Evolutionary conservation across 495 filamentous ascomycete genomes (phyloP).

Genomic region (Parachaetomium inaequale): DNA sequence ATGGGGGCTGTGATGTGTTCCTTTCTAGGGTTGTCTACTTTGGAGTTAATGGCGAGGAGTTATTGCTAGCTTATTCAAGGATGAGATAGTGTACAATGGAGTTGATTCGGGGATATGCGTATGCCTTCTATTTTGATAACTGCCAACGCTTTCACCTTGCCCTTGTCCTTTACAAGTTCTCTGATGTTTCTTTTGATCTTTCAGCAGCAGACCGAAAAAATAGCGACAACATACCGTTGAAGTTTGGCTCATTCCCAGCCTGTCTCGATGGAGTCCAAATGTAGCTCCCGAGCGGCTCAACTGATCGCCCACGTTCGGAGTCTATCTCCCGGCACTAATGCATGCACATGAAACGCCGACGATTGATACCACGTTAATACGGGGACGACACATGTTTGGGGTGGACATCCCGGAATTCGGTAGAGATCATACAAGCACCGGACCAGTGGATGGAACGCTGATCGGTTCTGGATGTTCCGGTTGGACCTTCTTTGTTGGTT

Average conservation of each 20-base stretch:
- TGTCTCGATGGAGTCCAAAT: not conserved
- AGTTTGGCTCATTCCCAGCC: not conserved
- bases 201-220: too few relatives aligned
- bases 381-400: not conserved
- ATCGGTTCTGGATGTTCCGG: not conserved
- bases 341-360: not conserved
- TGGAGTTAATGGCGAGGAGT: conserved; percentile 3
- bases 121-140: not conserved
- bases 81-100: not conserved
- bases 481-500: not conserved
- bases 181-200: too few relatives aligned
- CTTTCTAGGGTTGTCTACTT: not conserved
- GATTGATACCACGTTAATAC: not conserved
- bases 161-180: too few relatives aligned
- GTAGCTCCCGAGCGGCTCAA: not conserved
- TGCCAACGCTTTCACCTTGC: too few relatives aligned
- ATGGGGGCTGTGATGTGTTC: not conserved
- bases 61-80: not conserved
- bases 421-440: not conserved
- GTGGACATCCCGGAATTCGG: not conserved
- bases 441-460: not conserved
- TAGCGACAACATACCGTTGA: too few relatives aligned
- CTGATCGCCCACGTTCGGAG: not conserved
- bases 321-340: not conserved
- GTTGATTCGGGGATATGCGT: not conserved